Evolutionary conservation across 768 basidiomycete species (phyloP).

Genomic region (Trametes villosa): DNA sequence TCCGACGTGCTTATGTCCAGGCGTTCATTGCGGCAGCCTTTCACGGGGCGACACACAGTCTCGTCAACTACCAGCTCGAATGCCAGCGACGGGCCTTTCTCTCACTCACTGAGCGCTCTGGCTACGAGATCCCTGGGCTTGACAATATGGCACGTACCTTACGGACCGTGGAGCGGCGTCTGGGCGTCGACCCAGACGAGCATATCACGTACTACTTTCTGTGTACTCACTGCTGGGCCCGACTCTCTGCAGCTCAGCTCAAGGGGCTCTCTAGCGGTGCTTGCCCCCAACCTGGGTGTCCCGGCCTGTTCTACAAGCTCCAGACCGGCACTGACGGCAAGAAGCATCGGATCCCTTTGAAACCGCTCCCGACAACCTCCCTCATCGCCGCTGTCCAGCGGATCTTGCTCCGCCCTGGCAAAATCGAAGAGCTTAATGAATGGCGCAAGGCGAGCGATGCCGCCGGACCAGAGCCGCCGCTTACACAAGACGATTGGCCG

Average conservation of each 20-base stretch:
- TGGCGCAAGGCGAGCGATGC: neutral
- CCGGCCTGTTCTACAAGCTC: neutral
- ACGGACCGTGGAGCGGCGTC: neutral
- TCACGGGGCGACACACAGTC: too few relatives aligned
- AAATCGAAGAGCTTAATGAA: neutral
- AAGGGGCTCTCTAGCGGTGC: neutral
- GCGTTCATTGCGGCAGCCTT: too few relatives aligned
- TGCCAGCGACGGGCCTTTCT: too few relatives aligned
- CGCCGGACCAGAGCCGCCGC: neutral
- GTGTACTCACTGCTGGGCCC: neutral
- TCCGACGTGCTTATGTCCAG: neutral
- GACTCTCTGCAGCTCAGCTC: neutral
- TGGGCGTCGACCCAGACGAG: conserved; percentile 2
- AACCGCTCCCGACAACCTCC: neutral
- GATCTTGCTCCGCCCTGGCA: neutral
- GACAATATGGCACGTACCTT: too few relatives aligned
- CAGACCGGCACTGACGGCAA: neutral
- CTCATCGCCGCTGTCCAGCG: neutral
- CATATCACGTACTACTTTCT: neutral
- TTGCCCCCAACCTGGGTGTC: neutral
- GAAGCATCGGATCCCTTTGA: neutral
- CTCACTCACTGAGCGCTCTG: too few relatives aligned
- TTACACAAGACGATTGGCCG: neutral
- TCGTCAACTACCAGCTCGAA: too few relatives aligned
- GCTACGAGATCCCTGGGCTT: too few relatives aligned